A percentile compares a stretch with the other conserved stretches of the same genome.
Evolutionary conservation across 345 rosid species (phyloP).

Genomic region (Schrenkiella parvula): DNA sequence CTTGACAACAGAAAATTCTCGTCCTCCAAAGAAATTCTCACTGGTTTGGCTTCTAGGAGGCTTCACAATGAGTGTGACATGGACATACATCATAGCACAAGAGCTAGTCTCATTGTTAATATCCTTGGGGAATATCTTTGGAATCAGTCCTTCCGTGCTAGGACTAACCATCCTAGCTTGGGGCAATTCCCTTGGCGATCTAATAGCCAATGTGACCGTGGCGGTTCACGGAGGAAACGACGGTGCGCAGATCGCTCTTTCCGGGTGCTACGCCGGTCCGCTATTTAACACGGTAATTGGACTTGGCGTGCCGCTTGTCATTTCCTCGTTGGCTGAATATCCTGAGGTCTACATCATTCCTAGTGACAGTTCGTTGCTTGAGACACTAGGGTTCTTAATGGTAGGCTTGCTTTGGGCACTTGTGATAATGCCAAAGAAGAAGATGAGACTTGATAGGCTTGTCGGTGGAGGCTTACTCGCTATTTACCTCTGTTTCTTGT

Average conservation of each 20-base stretch:
- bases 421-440: slow-evolving; percentile 55
- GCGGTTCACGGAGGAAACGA: slow-evolving; percentile 61
- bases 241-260: slow-evolving; percentile 74
- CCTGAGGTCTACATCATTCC: slow-evolving; percentile 50
- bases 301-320: slow-evolving; percentile 64
- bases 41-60: slow-evolving; percentile 80
- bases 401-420: slow-evolving; percentile 82
- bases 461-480: slow-evolving; percentile 67
- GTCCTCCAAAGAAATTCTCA: slow-evolving; percentile 59
- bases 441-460: slow-evolving; percentile 63
- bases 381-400: slow-evolving; percentile 62
- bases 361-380: slow-evolving; percentile 52
- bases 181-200: slow-evolving; percentile 91
- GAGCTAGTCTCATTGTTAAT: slow-evolving; percentile 75
- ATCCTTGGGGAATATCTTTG: slow-evolving; percentile 59
- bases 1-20: slow-evolving; percentile 45
- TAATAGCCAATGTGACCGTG: slow-evolving; percentile 66
- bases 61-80: slow-evolving; percentile 78
- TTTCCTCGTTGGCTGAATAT: slow-evolving; percentile 49
- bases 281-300: slow-evolving; percentile 75
- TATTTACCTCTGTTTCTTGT: slow-evolving; percentile 53
- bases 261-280: slow-evolving; percentile 91
- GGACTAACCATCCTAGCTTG: slow-evolving; percentile 86
- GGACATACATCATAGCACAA: slow-evolving; percentile 84
- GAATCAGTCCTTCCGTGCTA: slow-evolving; percentile 63